phyloP scores from a whole-genome alignment of 2,329 filamentous ascomycete genomes.

The Penicillium sp. region DNA sequence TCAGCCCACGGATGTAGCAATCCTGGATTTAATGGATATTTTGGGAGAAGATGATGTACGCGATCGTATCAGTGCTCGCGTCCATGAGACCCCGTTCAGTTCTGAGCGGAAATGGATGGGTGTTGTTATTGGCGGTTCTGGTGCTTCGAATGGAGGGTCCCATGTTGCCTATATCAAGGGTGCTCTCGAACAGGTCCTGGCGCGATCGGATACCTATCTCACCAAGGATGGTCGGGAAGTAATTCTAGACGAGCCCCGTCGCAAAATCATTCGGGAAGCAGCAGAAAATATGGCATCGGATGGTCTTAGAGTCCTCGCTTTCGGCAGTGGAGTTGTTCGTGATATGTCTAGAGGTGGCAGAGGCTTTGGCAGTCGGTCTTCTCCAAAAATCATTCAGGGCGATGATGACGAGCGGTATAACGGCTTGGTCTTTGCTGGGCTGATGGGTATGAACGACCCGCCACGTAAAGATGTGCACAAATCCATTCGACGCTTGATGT shows the following conservation, averaged over 20 bases:
- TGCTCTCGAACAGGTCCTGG: conserved; percentile 80
- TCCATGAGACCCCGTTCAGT: conserved; percentile 88
- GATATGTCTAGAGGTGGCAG: conserved; percentile 44
- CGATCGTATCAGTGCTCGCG: conserved; percentile 76
- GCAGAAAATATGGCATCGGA: conserved; percentile 85
- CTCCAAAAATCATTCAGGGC: conserved; percentile 36
- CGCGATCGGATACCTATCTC: conserved; percentile 86
- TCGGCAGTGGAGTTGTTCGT: conserved; percentile 77
- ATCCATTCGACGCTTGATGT: conserved; percentile 85
- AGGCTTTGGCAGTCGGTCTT: conserved; percentile 56
- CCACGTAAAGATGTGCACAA: conserved; percentile 85
- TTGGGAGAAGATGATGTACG: conserved; percentile 91
- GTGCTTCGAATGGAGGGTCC: conserved; percentile 58
- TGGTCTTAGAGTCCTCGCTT: conserved; percentile 85
- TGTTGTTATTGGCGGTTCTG: conserved; percentile 67
- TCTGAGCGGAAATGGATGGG: conserved; percentile 99
- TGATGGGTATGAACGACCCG: conserved; percentile 97
- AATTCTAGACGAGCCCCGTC: conserved; percentile 72
- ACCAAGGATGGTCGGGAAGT: conserved; percentile 83
- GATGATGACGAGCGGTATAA: conserved; percentile 72
- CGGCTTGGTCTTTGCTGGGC: conserved; percentile 81
- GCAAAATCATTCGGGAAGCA: conserved; percentile 71
- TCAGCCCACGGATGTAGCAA: conserved; percentile 95
- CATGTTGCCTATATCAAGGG: conserved; percentile 96
- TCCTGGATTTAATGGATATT: conserved; percentile 85